A percentile compares a stretch with the other conserved stretches of the same genome.
Conservation (phyloP, 1,139 yeast species). For the Saccharomyces hybrid region DNA sequence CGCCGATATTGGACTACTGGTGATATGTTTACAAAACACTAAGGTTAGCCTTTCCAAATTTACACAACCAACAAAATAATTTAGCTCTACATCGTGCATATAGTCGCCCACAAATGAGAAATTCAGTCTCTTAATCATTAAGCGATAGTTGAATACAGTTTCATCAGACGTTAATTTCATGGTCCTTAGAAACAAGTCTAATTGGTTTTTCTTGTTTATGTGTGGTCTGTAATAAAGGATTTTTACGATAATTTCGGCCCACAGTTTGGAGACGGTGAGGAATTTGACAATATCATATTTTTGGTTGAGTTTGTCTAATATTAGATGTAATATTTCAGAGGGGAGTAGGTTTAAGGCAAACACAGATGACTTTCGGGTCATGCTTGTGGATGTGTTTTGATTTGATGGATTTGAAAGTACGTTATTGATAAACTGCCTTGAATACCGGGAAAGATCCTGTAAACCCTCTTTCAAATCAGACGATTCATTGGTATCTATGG, state of each 20-base stretch:
- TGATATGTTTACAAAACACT: constrained; percentile 65
- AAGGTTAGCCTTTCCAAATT: constrained; percentile 79
- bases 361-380: not conserved
- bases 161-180: constrained; percentile 43
- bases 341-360: constrained; percentile 60
- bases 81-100: constrained; percentile 58
- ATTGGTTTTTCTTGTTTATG: constrained; percentile 49
- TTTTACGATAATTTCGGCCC: constrained; percentile 76
- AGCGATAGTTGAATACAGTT: constrained; percentile 67
- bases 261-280: constrained; percentile 69
- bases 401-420: constrained; percentile 1
- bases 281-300: constrained; percentile 58
- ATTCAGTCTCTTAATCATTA: constrained; percentile 71
- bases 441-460: constrained; percentile 12
- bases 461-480: constrained; percentile 15
- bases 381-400: not conserved
- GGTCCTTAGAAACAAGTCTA: constrained; percentile 43
- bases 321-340: constrained; percentile 66
- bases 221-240: constrained; percentile 86
- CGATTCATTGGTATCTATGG: constrained; percentile 20
- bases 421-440: constrained; percentile 9
- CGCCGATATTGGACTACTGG: constrained; percentile 53
- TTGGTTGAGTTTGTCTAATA: constrained; percentile 59
- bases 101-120: constrained; percentile 64
- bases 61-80: constrained; percentile 52